These are phyloP conservation scores for Aureobasidium sp. DNA, from an alignment of 2,329 filamentous ascomycete genomes.

Conservation along the genomic window DNA sequence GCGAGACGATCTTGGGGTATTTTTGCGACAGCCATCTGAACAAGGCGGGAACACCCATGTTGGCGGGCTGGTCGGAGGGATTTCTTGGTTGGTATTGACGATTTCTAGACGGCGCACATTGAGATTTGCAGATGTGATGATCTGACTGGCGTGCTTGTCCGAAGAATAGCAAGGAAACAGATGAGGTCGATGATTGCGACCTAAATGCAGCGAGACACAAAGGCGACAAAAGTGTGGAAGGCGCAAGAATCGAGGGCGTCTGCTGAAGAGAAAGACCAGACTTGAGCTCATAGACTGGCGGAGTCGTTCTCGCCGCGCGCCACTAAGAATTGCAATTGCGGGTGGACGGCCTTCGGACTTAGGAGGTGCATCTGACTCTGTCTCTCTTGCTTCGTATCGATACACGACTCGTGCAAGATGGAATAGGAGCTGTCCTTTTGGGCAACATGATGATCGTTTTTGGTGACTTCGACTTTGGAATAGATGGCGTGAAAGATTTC, in stretches of 20 bases:
- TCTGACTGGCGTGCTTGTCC: background rate
- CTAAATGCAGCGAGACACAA: background rate
- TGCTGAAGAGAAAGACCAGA: background rate
- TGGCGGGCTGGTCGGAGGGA: constrained; percentile 20
- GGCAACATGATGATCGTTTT: constrained; percentile 2
- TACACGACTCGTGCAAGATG: background rate
- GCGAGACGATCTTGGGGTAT: constrained; percentile 93
- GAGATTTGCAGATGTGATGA: background rate
- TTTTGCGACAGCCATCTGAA: constrained; percentile 96
- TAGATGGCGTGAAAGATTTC: background rate
- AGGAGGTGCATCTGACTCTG: background rate
- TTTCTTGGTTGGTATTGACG: background rate
- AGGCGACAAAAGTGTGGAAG: background rate
- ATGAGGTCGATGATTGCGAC: background rate
- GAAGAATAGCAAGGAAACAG: background rate
- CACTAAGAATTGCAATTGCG: too few relatives aligned
- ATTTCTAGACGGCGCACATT: background rate
- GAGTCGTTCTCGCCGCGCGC: background rate
- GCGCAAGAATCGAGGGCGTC: background rate
- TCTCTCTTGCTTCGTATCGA: background rate
- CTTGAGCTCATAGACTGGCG: constrained; percentile 1
- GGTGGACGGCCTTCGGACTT: background rate
- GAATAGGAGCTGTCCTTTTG: constrained; percentile 7
- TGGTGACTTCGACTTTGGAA: background rate
- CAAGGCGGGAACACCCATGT: constrained; percentile 88